These are phyloP conservation scores for Globisporangium barbulae DNA, from an alignment of 352 stramenopile genomes.

Conservation along the genomic window DNA sequence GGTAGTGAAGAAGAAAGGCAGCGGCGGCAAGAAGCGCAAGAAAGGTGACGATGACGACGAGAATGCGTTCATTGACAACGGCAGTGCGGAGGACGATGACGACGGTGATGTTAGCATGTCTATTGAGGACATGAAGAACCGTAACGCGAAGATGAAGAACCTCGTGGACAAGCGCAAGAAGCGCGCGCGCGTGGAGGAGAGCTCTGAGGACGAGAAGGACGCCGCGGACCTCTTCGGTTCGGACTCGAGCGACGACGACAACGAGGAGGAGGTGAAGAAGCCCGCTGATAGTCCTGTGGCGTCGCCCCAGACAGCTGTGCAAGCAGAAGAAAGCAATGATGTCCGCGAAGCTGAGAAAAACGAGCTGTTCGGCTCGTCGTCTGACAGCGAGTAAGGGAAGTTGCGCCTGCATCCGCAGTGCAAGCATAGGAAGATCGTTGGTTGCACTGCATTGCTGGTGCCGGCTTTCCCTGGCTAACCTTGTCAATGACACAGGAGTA, in stretches of 20 bases:
- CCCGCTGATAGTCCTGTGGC: background rate
- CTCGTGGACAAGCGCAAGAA: constrained; percentile 85
- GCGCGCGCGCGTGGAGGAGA: constrained; percentile 42
- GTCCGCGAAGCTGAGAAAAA: constrained; percentile 67
- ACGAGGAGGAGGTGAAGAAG: constrained; percentile 12
- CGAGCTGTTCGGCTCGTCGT: constrained; percentile 83
- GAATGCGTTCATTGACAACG: constrained; percentile 19
- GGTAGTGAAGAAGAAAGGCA: constrained; percentile 60
- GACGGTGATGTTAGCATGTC: constrained; percentile 64
- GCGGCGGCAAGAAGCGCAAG: constrained; percentile 66
- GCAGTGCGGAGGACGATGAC: constrained; percentile 43
- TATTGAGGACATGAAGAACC: constrained; percentile 90
- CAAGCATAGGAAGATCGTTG: background rate
- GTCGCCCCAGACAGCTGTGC: constrained; percentile 1
- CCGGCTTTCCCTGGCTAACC: background rate
- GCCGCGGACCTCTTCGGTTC: constrained; percentile 75
- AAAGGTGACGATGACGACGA: constrained; percentile 47
- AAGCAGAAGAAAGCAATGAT: constrained; percentile 17
- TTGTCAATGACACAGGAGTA: background rate
- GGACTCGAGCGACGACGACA: constrained; percentile 63
- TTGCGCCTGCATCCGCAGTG: background rate
- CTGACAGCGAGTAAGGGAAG: constrained; percentile 60
- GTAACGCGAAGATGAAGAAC: constrained; percentile 84
- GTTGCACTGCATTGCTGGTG: background rate
- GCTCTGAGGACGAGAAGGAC: constrained; percentile 65